These are phyloP conservation scores for Ampelomyces quisqualis DNA, from an alignment of 2,329 filamentous ascomycete genomes.

Conservation along the genomic window DNA sequence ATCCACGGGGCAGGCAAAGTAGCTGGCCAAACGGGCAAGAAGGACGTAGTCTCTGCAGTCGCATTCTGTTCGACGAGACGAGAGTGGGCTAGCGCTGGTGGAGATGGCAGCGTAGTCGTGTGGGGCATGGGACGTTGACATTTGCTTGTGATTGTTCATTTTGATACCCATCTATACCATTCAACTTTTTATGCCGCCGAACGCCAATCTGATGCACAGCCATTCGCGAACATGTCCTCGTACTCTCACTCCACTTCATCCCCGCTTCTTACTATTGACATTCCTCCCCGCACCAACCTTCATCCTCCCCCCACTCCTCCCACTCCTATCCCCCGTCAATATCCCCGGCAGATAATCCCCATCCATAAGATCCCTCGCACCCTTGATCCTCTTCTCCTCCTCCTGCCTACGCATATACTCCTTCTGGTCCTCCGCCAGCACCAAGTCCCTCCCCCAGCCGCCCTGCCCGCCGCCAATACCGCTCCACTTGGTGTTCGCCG, in stretches of 20 bases:
- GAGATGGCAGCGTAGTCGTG: constrained; percentile 48
- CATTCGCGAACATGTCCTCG: background rate
- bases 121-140: constrained; percentile 30
- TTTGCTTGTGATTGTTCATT: constrained; percentile 2
- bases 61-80: constrained; percentile 49
- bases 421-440: constrained; percentile 93
- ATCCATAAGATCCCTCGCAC: constrained; percentile 81
- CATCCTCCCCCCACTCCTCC: constrained; percentile 64
- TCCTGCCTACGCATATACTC: constrained; percentile 71
- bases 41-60: constrained; percentile 51
- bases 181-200: constrained; percentile 1
- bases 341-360: constrained; percentile 88
- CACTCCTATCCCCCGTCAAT: constrained; percentile 71
- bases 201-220: constrained; percentile 12
- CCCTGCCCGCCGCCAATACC: constrained; percentile 73
- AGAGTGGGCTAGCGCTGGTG: constrained; percentile 53
- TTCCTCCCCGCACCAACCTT: constrained; percentile 83
- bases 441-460: constrained; percentile 81
- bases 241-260: constrained; percentile 9
- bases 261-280: constrained; percentile 75
- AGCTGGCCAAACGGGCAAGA: constrained; percentile 36
- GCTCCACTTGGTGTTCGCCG: constrained; percentile 71
- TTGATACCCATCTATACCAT: constrained; percentile 10
- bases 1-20: constrained; percentile 35
- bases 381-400: constrained; percentile 65